phyloP scores from a whole-genome alignment of 495 filamentous ascomycete genomes.

The Trichodelitschia bisporula region DNA sequence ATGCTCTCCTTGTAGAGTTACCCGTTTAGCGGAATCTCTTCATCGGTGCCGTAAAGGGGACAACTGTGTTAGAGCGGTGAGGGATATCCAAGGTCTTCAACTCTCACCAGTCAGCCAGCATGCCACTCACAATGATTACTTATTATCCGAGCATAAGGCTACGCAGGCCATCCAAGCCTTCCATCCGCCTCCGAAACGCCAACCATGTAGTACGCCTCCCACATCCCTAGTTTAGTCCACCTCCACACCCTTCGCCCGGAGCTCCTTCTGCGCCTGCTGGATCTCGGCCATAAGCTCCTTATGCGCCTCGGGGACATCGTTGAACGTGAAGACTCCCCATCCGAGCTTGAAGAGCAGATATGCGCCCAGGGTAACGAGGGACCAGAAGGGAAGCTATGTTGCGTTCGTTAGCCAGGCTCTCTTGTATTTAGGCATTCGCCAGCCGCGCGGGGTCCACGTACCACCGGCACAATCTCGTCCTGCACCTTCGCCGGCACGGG shows the following conservation, averaged over 20 bases:
- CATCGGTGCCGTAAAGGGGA: no score
- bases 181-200: not conserved
- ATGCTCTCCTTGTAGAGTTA: no score
- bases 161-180: no score
- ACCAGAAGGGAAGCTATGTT: constrained; percentile 61
- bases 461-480: constrained; percentile 44
- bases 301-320: constrained; percentile 82
- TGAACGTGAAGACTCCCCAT: constrained; percentile 81
- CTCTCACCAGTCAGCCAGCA: no score
- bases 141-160: no score
- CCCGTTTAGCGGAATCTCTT: no score
- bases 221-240: constrained; percentile 32
- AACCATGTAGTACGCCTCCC: not conserved
- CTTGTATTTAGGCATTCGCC: no score
- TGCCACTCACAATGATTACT: no score
- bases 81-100: no score
- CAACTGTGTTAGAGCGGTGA: no score
- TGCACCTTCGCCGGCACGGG: constrained; percentile 56
- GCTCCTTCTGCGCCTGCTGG: constrained; percentile 37
- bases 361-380: constrained; percentile 72
- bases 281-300: constrained; percentile 72
- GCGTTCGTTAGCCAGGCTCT: constrained; percentile 1
- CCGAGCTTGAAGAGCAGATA: constrained; percentile 84
- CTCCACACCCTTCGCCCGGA: constrained; percentile 43
- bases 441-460: constrained; percentile 13